A percentile compares a stretch with the other conserved stretches of the same genome.
Evolutionary conservation across 2,329 filamentous ascomycete species (phyloP).

Genomic region (Aureobasidium sp.): DNA sequence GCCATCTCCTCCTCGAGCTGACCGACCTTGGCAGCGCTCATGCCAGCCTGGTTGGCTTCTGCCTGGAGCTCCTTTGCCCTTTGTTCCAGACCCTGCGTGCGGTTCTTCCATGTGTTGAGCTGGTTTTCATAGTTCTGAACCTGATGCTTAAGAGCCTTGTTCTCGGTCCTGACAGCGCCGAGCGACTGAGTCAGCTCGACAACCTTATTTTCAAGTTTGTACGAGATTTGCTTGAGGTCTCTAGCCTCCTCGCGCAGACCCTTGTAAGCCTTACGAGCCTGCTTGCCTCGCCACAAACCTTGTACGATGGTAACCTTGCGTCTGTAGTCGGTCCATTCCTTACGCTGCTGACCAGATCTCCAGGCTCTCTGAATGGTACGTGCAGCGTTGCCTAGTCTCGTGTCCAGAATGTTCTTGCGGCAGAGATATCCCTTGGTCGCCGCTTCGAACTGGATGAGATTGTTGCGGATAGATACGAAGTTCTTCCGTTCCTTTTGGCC

Average conservation of each 20-base stretch:
- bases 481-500: conserved; percentile 81
- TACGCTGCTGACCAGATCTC: conserved; percentile 71
- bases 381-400: conserved; percentile 83
- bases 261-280: conserved; percentile 80
- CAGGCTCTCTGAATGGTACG: conserved; percentile 84
- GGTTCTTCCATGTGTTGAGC: conserved; percentile 90
- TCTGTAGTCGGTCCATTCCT: conserved; percentile 78
- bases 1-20: conserved; percentile 95
- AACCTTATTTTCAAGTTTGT: conserved; percentile 99
- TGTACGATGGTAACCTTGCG: conserved; percentile 84
- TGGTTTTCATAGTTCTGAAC: conserved; percentile 94
- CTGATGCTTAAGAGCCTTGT: conserved; percentile 79
- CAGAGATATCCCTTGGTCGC: conserved; percentile 85
- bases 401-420: conserved; percentile 88
- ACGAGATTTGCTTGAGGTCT: conserved; percentile 98
- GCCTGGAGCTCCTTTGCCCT: conserved; percentile 89
- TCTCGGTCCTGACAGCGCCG: conserved; percentile 86
- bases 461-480: conserved; percentile 69
- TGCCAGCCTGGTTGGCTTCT: conserved; percentile 96
- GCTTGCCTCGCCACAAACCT: conserved; percentile 82
- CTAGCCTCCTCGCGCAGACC: conserved; percentile 86
- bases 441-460: conserved; percentile 82
- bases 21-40: conserved; percentile 79
- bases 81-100: conserved; percentile 82
- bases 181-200: conserved; percentile 93